Conservation (phyloP, 2,329 filamentous ascomycete species). For the Colletotrichum salicis region DNA sequence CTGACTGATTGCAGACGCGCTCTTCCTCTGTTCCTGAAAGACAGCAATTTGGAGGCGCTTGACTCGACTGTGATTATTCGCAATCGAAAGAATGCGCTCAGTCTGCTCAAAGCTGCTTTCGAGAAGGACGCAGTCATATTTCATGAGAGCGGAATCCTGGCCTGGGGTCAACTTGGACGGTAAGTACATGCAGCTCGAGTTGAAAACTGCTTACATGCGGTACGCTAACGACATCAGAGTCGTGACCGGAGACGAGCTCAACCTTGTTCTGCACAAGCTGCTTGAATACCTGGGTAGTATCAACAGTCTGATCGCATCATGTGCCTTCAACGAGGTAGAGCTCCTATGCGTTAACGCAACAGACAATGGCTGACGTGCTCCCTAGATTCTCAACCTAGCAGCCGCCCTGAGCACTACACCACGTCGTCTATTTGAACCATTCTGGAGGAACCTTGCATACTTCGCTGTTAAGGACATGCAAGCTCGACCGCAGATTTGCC, state of each 20-base stretch:
- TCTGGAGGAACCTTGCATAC: conserved; percentile 88
- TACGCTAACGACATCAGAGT: conserved; percentile 55
- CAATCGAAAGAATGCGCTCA: conserved; percentile 77
- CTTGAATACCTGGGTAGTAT: conserved; percentile 87
- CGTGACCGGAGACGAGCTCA: conserved; percentile 83
- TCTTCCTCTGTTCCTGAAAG: conserved; percentile 72
- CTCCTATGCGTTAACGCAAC: background rate
- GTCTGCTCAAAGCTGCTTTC: conserved; percentile 77
- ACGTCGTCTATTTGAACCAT: conserved; percentile 81
- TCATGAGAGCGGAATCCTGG: conserved; percentile 86
- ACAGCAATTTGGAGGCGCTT: conserved; percentile 41
- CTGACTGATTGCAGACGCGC: conserved; percentile 61
- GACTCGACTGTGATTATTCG: conserved; percentile 59
- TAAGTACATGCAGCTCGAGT: conserved; percentile 46
- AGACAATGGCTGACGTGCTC: background rate
- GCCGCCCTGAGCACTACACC: conserved; percentile 70
- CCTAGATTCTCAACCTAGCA: conserved; percentile 74
- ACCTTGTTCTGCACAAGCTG: conserved; percentile 84
- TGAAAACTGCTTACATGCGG: background rate
- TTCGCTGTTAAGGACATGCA: conserved; percentile 84
- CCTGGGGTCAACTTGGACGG: conserved; percentile 86
- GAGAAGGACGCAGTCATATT: conserved; percentile 74
- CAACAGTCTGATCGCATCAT: conserved; percentile 81
- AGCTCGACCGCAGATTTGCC: conserved; percentile 82
- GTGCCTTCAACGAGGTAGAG: conserved; percentile 83